Evolutionary conservation across 2,329 filamentous ascomycete genomes (phyloP), one percentile per base, ranked within the genome.

Genomic region (Colletotrichum theobromicola): DNA sequence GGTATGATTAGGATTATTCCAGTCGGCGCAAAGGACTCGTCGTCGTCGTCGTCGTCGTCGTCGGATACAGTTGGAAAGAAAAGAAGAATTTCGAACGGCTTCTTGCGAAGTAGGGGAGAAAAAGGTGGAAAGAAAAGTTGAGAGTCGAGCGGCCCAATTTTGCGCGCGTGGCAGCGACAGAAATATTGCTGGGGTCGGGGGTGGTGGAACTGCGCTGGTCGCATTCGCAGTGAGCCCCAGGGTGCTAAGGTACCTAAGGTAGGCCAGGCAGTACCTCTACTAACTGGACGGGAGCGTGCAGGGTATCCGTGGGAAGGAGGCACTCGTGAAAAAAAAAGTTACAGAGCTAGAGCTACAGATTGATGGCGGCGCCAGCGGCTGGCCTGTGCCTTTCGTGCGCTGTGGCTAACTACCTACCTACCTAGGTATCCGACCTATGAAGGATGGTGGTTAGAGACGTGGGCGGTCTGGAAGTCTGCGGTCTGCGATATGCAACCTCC

Each of bases 181-280:
- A 67, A 63, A 66, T 71, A 55, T 37, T 70, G 72, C 67, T 74
- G 72, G 72, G 61, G 37, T 53, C 50, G 37, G 46, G 68, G 65
- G 53, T 37, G 37, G 62, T 58, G 65, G 55, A 67, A 67, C 64
- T 58, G 55, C n/a, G 28, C 28, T 67, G 42, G 66, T 67, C 34
- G 53, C 53, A 58, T 30, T 60, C 30, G 65, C 50, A 35, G 34
- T 66, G 63, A 50, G 32, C 32, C 60, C 32, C 24, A 37, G 32
- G 37, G 37, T 46, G 37, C 37, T 46, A 18, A 46, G 37, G 37
- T 42, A 10, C n/a, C n/a, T n/a, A n/a, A n/a, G 37, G 13, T 42
- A 42, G 42, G 42, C 9, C 9, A 46, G 42, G 42, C 42, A 50
- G 42, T 13, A 21, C 42, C 42, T 50, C 5, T 50, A 50, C 42